Percentiles rank a stretch among this genome's conserved stretches.
phyloP scores from a whole-genome alignment of 257 asterid genomes.

The Paulownia fortunei region DNA sequence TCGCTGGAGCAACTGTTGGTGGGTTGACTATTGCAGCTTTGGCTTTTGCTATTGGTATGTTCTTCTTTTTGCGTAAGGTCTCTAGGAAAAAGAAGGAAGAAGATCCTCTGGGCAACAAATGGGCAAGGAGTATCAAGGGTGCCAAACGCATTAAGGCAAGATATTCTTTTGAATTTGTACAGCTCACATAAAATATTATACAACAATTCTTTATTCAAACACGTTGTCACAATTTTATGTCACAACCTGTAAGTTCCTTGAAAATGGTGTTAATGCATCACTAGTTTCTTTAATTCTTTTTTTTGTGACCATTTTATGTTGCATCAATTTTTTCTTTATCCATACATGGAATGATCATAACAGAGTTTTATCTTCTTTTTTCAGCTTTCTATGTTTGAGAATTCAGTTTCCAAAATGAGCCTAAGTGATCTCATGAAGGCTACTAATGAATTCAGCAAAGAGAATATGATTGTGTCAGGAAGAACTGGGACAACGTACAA shows the following conservation, averaged over 20 bases:
- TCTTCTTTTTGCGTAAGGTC: slow-evolving; percentile 36
- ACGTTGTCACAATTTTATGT: neutral
- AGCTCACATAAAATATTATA: neutral
- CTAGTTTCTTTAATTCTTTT: neutral
- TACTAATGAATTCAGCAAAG: slow-evolving; percentile 59
- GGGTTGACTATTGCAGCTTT: slow-evolving; percentile 42
- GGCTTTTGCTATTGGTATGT: slow-evolving; percentile 30
- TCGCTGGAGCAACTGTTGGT: slow-evolving; percentile 45
- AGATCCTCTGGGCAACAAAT: slow-evolving; percentile 57
- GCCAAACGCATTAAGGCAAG: slow-evolving; percentile 57
- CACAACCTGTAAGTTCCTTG: neutral
- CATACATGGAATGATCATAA: neutral
- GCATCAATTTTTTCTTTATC: neutral
- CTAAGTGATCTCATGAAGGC: slow-evolving; percentile 62
- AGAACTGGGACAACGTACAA: slow-evolving; percentile 67
- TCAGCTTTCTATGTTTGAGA: slow-evolving; percentile 72
- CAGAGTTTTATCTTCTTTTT: slow-evolving; percentile 12
- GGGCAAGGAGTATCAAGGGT: slow-evolving; percentile 62
- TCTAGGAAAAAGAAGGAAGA: slow-evolving; percentile 50
- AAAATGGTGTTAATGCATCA: neutral
- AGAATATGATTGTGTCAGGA: slow-evolving; percentile 59
- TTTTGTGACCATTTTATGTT: neutral
- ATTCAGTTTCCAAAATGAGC: slow-evolving; percentile 55
- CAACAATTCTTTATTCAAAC: neutral
- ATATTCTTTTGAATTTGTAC: slow-evolving; percentile 1